Percentiles rank a stretch among this genome's conserved stretches.
These are phyloP conservation scores for Ceratocystis huliohia DNA, from an alignment of 2,329 filamentous ascomycete genomes.

Conservation along the genomic window DNA sequence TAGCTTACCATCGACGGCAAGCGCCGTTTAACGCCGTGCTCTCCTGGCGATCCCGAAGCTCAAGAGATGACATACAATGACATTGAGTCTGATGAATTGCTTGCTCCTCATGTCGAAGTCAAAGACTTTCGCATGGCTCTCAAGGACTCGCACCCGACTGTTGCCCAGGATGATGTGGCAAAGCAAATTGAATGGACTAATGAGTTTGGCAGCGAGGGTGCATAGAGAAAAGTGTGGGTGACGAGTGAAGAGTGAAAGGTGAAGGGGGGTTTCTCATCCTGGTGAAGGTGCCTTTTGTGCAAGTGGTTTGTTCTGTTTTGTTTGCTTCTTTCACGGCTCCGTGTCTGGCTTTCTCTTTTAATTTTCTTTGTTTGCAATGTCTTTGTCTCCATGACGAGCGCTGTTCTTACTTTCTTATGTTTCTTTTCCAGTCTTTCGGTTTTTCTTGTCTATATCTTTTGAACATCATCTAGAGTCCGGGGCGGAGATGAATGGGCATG, in stretches of 20 bases:
- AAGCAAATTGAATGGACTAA: conserved; percentile 86
- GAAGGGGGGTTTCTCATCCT: too few relatives aligned
- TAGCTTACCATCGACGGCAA: conserved; percentile 58
- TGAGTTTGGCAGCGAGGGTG: conserved; percentile 88
- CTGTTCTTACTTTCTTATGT: background rate
- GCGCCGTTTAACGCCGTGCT: conserved; percentile 74
- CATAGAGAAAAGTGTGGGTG: conserved; percentile 26
- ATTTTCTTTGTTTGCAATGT: background rate
- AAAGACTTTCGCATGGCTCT: conserved; percentile 93
- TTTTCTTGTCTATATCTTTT: conserved; percentile 9
- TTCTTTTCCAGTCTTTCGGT: background rate
- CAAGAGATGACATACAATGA: conserved; percentile 91
- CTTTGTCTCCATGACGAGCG: background rate
- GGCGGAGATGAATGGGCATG: background rate
- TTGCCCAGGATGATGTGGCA: conserved; percentile 72
- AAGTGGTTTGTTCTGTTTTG: background rate
- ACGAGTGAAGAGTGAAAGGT: too few relatives aligned
- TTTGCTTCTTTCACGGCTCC: background rate
- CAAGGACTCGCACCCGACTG: conserved; percentile 75
- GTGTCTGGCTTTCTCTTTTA: background rate
- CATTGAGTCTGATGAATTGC: conserved; percentile 67
- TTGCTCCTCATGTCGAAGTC: conserved; percentile 73
- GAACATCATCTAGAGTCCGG: background rate
- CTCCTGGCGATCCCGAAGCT: conserved; percentile 73
- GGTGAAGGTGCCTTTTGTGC: background rate